Evolutionary conservation across 495 filamentous ascomycete genomes (phyloP).

Genomic region (Glonium stellatum): DNA sequence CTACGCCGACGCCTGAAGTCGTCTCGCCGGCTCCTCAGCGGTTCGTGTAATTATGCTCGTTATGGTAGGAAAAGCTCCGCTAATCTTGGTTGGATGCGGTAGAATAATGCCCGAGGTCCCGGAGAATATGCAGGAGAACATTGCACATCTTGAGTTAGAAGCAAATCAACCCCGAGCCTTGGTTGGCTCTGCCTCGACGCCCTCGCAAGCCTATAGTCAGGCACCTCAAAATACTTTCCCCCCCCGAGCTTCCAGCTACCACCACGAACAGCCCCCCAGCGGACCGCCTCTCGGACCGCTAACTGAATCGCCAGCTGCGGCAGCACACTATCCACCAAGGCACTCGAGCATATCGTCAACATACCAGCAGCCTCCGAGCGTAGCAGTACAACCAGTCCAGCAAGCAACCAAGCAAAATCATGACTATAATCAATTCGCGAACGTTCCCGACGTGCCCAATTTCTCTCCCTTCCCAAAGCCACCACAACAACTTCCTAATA

Average conservation of each 20-base stretch:
- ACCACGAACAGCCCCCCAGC: slow-evolving; percentile 5
- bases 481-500: slow-evolving; percentile 72
- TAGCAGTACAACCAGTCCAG: slow-evolving; percentile 20
- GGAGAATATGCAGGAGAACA: slow-evolving; percentile 82
- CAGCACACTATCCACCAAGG: slow-evolving; percentile 16
- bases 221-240: slow-evolving; percentile 12
- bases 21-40: slow-evolving; percentile 83
- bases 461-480: slow-evolving; percentile 91
- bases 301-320: background rate
- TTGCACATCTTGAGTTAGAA: slow-evolving; percentile 82
- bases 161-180: slow-evolving; percentile 40
- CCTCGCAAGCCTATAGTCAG: slow-evolving; percentile 17
- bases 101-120: slow-evolving; percentile 73
- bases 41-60: slow-evolving; percentile 41
- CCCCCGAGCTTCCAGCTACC: slow-evolving; percentile 18
- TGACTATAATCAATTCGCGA: slow-evolving; percentile 27
- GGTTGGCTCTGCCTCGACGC: slow-evolving; percentile 31
- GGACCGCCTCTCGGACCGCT: background rate
- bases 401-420: slow-evolving; percentile 39
- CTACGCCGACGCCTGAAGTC: slow-evolving; percentile 54
- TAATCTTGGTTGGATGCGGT: slow-evolving; percentile 17
- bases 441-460: slow-evolving; percentile 46
- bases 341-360: slow-evolving; percentile 25
- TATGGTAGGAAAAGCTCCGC: slow-evolving; percentile 6
- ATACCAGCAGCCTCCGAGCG: slow-evolving; percentile 27